These are phyloP conservation scores for Capsicum baccatum DNA, from an alignment of 257 asterid species.

Conservation along the genomic window DNA sequence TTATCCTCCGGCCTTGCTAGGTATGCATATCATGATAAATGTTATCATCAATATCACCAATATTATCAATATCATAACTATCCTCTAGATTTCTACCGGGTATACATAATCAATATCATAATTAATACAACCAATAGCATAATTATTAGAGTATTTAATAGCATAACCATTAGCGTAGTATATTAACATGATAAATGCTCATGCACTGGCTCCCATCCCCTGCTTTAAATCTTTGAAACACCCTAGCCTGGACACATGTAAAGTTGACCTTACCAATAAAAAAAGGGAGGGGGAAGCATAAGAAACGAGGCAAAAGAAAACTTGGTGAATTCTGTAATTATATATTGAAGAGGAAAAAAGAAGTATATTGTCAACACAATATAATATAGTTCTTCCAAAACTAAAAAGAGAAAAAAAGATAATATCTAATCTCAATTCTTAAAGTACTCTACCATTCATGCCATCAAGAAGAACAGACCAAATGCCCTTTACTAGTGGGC, in stretches of 20 bases:
- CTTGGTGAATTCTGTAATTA: slow-evolving; percentile 6
- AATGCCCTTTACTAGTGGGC: slow-evolving; percentile 82
- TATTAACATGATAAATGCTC: not conserved
- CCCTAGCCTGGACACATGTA: not conserved
- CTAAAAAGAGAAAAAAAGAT: not conserved
- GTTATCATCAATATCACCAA: too few relatives aligned
- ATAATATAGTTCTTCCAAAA: not conserved
- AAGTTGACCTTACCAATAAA: slow-evolving; percentile 13
- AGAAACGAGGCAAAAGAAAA: not conserved
- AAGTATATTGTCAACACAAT: not conserved
- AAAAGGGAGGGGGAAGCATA: not conserved
- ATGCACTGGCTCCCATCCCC: slow-evolving; percentile 21
- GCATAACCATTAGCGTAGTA: too few relatives aligned
- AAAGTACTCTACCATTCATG: slow-evolving; percentile 91
- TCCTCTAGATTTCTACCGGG: too few relatives aligned
- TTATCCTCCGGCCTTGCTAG: too few relatives aligned
- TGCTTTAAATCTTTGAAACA: not conserved
- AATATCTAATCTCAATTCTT: slow-evolving; percentile 28
- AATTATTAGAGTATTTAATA: too few relatives aligned
- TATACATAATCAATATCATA: too few relatives aligned
- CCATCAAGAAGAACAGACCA: slow-evolving; percentile 97
- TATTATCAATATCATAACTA: too few relatives aligned
- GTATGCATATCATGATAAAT: too few relatives aligned
- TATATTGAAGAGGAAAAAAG: not conserved
- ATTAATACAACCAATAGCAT: too few relatives aligned